Evolutionary conservation across 1,284 basidiomycete species (phyloP), one percentile per base, ranked within the genome.

Genomic region (Ganoderma lingzhi): DNA sequence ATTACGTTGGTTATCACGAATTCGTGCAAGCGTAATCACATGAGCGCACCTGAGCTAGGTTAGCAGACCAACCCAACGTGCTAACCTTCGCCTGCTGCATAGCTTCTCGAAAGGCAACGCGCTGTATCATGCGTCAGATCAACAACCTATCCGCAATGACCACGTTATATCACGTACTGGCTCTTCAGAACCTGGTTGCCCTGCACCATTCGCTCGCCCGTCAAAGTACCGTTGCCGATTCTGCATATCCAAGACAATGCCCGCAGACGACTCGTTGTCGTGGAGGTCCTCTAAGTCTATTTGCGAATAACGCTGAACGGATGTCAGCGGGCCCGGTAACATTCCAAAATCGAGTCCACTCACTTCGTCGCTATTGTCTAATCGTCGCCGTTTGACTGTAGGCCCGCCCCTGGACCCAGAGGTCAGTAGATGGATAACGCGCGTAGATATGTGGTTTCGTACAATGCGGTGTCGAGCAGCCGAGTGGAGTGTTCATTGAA

Each of bases 401-500:
- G 84, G 84, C 51, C 89, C 87, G 9, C 90, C 91, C 69, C 92
- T 93, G 32, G 39, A 68, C 42, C 65, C 61, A 65, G 45, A 32
- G 23, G 15, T 60, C 28, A 62, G 65, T 63, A 59, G 28, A 59
- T 64, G 42, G 23, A 42, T 23, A 37, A 37, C 45, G 63, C 35
- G 17, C 19, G 19, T 63, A 28, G 59, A 19, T 39, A 30, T 53
- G 51, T 10, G 42, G 19, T 58, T 9, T 60, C 90, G 75, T 77
- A 92, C 92, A 93, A 76, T 6, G 92, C 89, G 58, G 92, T 88
- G 68, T 93, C 93, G 37, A 99, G 84, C 17, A 99, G 82, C 72
- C 96, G 86, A 75, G 97, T 94, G 0, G 96, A 97, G 80, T 99
- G 98, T 77, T 98, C 96, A 78, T 99, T 99, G 84, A 99, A 99